Base-by-base conservation (phyloP, 2,329 filamentous ascomycete species). In the Nothophoma quercina region DNA sequence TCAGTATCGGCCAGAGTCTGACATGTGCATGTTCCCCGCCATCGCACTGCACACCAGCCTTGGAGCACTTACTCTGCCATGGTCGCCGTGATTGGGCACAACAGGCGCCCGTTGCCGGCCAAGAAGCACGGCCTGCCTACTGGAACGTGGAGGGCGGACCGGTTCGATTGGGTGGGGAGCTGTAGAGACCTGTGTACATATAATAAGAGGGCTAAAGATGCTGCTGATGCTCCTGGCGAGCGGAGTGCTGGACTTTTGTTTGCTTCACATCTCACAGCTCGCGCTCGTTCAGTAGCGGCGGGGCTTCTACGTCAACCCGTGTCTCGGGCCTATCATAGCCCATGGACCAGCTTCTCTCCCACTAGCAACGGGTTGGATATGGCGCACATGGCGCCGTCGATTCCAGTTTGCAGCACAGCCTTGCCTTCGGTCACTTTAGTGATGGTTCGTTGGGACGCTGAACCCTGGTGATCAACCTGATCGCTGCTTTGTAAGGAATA, bases 21-120 rank as follows among this genome's bases (percentile, higher is more conserved):
- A 29, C 45, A 56, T 46, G 26, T 50, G 50, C 50, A 34, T 32
- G 29, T 40, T 39, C 33, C 39, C 39, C 39, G 38, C 43, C 34
- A 44, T 55, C 33, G 47, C 33, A 49, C 55, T 50, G 42, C 52
- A 56, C 56, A 51, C 32, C 41, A 33, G 41, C 42, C 38, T 36
- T 49, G 51, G 51, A 51, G 51, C 50, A 71, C 69, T 62, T 56
- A 72, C 69, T 67, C 69, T 60, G 70, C 69, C 68, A 71, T 71
- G 53, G 38, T 49, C 43, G 47, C 51, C 33, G 46, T 60, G 54
- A 59, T 65, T 65, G 60, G 58, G 43, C 50, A 46, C 50, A 38
- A 16, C 43, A 38, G 50, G 32, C 33, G 47, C 41, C 30, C 30
- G 44, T 48, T 46, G 47, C 51, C 47, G 51, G 61, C 54, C 56